Evolutionary conservation across 108 stramenopile species (phyloP).

Genomic region (Nitzschia sp.): DNA sequence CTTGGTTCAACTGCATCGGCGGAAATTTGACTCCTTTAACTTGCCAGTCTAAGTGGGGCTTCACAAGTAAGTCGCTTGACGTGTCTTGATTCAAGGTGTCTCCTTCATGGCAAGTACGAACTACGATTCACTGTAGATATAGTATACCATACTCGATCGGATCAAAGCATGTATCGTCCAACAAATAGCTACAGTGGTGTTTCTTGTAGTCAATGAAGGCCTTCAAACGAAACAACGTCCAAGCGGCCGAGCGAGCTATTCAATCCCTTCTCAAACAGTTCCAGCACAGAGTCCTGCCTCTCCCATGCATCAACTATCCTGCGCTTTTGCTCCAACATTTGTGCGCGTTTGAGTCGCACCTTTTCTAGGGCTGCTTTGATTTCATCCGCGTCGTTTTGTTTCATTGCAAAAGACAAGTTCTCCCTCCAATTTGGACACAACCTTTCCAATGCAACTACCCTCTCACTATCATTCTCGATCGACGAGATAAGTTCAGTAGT

Average conservation of each 20-base stretch:
- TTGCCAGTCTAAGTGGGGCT: too few relatives aligned
- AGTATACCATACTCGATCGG: too few relatives aligned
- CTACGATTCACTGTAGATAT: too few relatives aligned
- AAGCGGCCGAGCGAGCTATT: constrained; percentile 27
- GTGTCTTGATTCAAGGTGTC: too few relatives aligned
- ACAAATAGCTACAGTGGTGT: too few relatives aligned
- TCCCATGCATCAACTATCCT: constrained; percentile 25
- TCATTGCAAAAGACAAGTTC: constrained; percentile 43
- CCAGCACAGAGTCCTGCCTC: constrained; percentile 16
- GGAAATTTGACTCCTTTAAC: too few relatives aligned
- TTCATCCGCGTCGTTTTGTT: constrained; percentile 28
- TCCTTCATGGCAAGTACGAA: too few relatives aligned
- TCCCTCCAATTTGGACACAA: constrained; percentile 55
- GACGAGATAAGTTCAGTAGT: constrained; percentile 15
- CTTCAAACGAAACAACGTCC: too few relatives aligned
- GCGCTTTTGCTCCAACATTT: constrained; percentile 14
- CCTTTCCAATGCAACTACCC: constrained; percentile 5
- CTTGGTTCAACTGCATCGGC: constrained; percentile 75
- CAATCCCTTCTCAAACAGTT: constrained; percentile 32
- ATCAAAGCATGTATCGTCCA: too few relatives aligned
- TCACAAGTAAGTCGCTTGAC: too few relatives aligned
- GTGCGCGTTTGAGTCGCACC: constrained; percentile 14
- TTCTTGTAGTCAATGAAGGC: too few relatives aligned
- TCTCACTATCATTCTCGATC: constrained; percentile 7
- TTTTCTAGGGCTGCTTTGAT: constrained; percentile 33